These are phyloP conservation scores for Galium porrigens DNA, from an alignment of 305 asterid genomes.

Conservation along the genomic window DNA sequence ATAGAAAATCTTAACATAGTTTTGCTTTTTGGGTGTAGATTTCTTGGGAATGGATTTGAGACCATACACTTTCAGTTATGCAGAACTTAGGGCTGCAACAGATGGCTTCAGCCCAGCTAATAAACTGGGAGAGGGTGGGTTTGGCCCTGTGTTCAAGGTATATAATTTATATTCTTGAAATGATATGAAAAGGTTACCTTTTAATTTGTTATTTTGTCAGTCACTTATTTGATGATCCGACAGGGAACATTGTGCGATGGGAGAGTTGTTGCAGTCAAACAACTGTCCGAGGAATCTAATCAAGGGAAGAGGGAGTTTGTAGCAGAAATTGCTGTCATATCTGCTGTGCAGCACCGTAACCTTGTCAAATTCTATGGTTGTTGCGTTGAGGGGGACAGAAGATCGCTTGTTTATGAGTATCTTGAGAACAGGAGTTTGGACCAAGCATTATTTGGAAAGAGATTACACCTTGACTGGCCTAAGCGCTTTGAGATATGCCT, in stretches of 20 bases:
- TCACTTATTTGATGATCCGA: conserved; percentile 11
- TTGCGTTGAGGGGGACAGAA: conserved; percentile 57
- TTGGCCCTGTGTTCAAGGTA: conserved; percentile 84
- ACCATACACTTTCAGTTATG: conserved; percentile 49
- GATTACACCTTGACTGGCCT: conserved; percentile 47
- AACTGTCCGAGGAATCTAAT: conserved; percentile 47
- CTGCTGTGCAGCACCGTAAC: conserved; percentile 68
- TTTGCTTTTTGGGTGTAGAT: conserved; percentile 22
- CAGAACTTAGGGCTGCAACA: conserved; percentile 51
- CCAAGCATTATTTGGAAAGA: conserved; percentile 50
- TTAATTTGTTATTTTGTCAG: not conserved
- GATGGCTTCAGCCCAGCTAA: conserved; percentile 41
- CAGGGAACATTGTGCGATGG: conserved; percentile 59
- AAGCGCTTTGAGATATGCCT: conserved; percentile 53
- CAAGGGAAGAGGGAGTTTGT: conserved; percentile 70
- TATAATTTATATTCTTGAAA: not conserved
- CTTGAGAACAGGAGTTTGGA: conserved; percentile 70
- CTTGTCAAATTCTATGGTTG: conserved; percentile 71
- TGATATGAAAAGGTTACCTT: not conserved
- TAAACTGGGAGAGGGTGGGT: conserved; percentile 83
- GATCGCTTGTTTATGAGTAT: conserved; percentile 60
- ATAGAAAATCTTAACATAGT: not conserved
- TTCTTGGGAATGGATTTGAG: conserved; percentile 50
- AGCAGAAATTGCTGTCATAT: conserved; percentile 63
- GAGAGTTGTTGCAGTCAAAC: conserved; percentile 53